phyloP scores from a whole-genome alignment of 1,139 yeast species.

The Saccharomyces hybrid region DNA sequence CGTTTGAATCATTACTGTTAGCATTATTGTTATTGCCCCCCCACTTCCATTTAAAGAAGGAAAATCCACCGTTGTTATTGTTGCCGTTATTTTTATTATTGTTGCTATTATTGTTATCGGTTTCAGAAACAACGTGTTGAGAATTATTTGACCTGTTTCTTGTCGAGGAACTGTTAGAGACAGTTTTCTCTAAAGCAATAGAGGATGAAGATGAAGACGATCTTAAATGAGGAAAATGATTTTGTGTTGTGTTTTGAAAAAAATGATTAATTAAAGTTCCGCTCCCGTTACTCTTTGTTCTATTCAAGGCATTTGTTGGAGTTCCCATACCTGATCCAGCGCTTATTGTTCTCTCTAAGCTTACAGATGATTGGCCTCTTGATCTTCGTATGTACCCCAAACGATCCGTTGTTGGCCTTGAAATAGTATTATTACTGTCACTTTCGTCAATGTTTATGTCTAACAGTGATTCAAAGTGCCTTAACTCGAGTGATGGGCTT shows the following conservation, averaged over 20 bases:
- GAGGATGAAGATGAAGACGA: constrained; percentile 10
- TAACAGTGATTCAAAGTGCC: neutral
- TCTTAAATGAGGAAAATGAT: neutral
- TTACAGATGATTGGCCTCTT: neutral
- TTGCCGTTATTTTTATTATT: constrained; percentile 7
- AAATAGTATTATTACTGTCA: neutral
- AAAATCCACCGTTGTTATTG: constrained; percentile 6
- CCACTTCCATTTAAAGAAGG: constrained; percentile 29
- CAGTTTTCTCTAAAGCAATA: constrained; percentile 17
- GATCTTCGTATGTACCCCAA: neutral
- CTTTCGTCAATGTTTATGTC: neutral
- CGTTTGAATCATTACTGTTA: constrained; percentile 5
- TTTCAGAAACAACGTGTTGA: neutral
- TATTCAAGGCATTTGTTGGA: neutral
- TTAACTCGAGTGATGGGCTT: neutral
- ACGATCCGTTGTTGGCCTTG: neutral
- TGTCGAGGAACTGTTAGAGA: constrained; percentile 12
- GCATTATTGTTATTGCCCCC: constrained; percentile 21
- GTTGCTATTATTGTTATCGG: constrained; percentile 2
- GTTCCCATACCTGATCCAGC: neutral
- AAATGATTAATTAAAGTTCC: neutral
- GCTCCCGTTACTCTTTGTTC: neutral
- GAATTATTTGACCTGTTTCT: constrained; percentile 1
- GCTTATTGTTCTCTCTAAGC: neutral
- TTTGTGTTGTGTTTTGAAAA: neutral